Evolutionary conservation across 2,329 filamentous ascomycete genomes (phyloP), one percentile per base, ranked within the genome.

Genomic region (Grosmannia penicillata): DNA sequence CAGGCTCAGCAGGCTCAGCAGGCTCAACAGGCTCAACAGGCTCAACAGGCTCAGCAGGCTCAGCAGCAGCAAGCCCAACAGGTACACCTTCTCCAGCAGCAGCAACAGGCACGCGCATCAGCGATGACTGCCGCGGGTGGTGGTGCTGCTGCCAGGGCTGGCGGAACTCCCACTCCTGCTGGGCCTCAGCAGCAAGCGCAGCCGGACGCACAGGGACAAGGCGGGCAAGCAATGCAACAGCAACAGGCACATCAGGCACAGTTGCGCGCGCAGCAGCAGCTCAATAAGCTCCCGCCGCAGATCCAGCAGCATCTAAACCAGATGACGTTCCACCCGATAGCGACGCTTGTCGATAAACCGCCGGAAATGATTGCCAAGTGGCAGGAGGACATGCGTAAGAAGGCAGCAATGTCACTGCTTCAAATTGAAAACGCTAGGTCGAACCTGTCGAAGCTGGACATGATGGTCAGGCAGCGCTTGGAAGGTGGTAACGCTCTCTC

Each of bases 251-350:
- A 45, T 21, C 45, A 30, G 15, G 15, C n/a, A 13, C 18, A 22
- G 21, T 21, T 43, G 29, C 40, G 33, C 8, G 43, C 43, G 4
- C 43, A 43, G 8, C 44, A 45, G 27, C 41, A 39, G 23, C 13
- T 37, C n/a, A 43, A 38, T 14, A 28, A 43, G 10, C 17, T 66
- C 4, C 60, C 63, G 1, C 57, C 63, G 1, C 55, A 60, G 19
- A 61, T 73, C 26, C 45, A 66, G 40, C 53, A 61, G 6, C 66
- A 69, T 42, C 55, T 72, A 17, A 63, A 56, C 14, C 59, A 61
- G 39, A 63, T 72, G 47, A 58, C 57, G 3, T 72, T 66, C 46
- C 54, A 58, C 13, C 53, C 63, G 2, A 66, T 66, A 1, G 47
- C 58, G 1, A 52, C 57, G n/a, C 38, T 69, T 0, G 49, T 54